phyloP scores from a whole-genome alignment of 371 early-diverging fungal species.

The Mortierella sp. region DNA sequence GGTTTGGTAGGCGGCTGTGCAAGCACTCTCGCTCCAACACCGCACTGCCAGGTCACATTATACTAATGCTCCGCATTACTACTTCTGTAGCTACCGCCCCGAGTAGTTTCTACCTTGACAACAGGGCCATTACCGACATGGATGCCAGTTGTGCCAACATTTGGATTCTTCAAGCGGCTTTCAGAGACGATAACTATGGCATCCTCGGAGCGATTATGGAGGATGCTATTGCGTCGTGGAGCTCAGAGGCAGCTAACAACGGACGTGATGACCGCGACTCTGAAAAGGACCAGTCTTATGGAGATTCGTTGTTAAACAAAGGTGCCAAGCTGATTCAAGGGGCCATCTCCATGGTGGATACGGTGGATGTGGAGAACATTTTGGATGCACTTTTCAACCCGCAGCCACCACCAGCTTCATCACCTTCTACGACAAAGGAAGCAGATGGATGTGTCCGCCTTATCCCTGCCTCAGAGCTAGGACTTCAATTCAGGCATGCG shows the following conservation, averaged over 20 bases:
- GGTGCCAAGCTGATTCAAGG: slow-evolving; percentile 42
- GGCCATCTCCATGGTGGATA: slow-evolving; percentile 44
- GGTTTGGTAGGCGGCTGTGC: slow-evolving; percentile 57
- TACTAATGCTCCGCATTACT: too few species aligned
- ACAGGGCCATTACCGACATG: slow-evolving; percentile 58
- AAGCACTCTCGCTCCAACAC: too few species aligned
- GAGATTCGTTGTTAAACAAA: slow-evolving; percentile 18
- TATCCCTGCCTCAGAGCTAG: slow-evolving; percentile 56
- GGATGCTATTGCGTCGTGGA: slow-evolving; percentile 48
- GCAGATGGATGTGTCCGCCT: slow-evolving; percentile 9
- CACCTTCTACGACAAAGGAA: background rate
- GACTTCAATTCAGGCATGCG: slow-evolving; percentile 62
- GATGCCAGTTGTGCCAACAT: slow-evolving; percentile 69
- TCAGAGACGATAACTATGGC: slow-evolving; percentile 39
- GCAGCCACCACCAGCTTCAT: background rate
- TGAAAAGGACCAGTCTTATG: slow-evolving; percentile 10
- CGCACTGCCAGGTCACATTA: too few species aligned
- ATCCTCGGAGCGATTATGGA: slow-evolving; percentile 46
- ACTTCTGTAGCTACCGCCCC: slow-evolving; percentile 57
- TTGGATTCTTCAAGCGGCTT: slow-evolving; percentile 62
- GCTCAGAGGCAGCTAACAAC: slow-evolving; percentile 11
- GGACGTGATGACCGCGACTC: slow-evolving; percentile 1
- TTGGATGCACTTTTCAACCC: slow-evolving; percentile 34
- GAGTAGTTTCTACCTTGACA: slow-evolving; percentile 60
- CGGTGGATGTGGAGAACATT: slow-evolving; percentile 47